Conservation (phyloP, 1,139 yeast species). For the Yamadazyma trypodendri region DNA sequence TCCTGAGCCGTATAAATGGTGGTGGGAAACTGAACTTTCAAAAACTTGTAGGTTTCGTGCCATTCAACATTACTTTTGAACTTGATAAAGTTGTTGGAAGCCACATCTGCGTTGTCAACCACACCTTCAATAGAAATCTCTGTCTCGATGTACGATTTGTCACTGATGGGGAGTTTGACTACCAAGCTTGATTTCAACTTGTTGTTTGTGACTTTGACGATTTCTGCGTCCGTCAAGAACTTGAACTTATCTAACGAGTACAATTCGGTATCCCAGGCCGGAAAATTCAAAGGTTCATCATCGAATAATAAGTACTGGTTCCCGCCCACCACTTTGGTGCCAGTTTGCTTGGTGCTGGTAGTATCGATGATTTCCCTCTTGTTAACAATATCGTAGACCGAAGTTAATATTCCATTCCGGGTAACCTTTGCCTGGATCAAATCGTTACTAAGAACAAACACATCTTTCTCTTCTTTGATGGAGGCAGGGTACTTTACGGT, state of each 20-base stretch:
- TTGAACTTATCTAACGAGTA: slow-evolving; percentile 71
- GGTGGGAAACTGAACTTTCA: slow-evolving; percentile 94
- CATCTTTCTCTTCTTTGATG: slow-evolving; percentile 38
- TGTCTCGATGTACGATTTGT: slow-evolving; percentile 59
- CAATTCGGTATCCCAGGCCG: slow-evolving; percentile 97
- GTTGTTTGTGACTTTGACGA: slow-evolving; percentile 52
- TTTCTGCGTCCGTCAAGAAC: slow-evolving; percentile 43
- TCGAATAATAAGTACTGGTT: slow-evolving; percentile 79
- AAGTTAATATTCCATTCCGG: slow-evolving; percentile 61
- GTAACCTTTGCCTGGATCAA: slow-evolving; percentile 58
- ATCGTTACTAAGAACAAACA: slow-evolving; percentile 56
- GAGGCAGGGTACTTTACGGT: slow-evolving; percentile 47
- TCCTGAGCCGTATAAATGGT: slow-evolving; percentile 63
- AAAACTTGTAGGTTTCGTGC: slow-evolving; percentile 84
- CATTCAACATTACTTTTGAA: slow-evolving; percentile 76
- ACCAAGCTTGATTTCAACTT: slow-evolving; percentile 62
- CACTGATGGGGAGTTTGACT: slow-evolving; percentile 59
- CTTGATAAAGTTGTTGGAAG: slow-evolving; percentile 38
- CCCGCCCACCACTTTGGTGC: slow-evolving; percentile 52
- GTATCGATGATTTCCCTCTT: slow-evolving; percentile 69
- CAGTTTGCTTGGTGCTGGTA: slow-evolving; percentile 46
- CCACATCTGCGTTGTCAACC: slow-evolving; percentile 25
- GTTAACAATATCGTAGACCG: slow-evolving; percentile 60
- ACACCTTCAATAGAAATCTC: slow-evolving; percentile 69
- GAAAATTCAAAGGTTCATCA: slow-evolving; percentile 87